Percentiles rank a stretch among this genome's conserved stretches.
These are phyloP conservation scores for Mucor mucedo DNA, from an alignment of 371 early-diverging fungal genomes.

Conservation along the genomic window DNA sequence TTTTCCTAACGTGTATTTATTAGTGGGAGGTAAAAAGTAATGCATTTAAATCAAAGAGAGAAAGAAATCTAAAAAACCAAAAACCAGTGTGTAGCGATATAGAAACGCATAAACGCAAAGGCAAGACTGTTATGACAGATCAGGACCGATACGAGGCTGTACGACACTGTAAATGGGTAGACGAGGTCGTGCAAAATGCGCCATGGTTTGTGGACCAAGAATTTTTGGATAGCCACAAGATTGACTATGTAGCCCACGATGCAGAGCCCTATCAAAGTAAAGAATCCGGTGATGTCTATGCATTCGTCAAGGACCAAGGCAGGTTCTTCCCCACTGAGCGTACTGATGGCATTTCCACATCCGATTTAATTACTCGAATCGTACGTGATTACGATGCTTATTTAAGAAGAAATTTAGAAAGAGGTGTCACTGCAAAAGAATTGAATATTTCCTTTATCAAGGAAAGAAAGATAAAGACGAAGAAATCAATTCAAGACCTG, in stretches of 20 bases:
- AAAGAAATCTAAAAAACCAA: background rate
- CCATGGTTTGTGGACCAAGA: conserved; percentile 93
- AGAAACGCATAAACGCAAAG: conserved; percentile 88
- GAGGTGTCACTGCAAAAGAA: conserved; percentile 92
- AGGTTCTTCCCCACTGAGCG: conserved; percentile 92
- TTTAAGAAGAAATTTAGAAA: conserved; percentile 89
- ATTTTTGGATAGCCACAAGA: conserved; percentile 88
- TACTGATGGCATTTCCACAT: conserved; percentile 95
- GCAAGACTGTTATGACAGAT: conserved; percentile 92
- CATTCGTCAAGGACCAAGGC: conserved; percentile 88
- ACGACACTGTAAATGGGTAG: conserved; percentile 96
- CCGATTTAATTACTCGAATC: conserved; percentile 95
- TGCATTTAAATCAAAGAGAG: too few species aligned
- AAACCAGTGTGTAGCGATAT: conserved; percentile 82
- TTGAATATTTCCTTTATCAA: conserved; percentile 89
- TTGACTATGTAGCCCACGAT: conserved; percentile 98
- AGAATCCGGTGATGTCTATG: conserved; percentile 93
- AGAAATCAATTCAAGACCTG: conserved; percentile 77
- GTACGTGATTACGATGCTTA: conserved; percentile 96
- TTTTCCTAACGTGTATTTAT: conserved; percentile 84
- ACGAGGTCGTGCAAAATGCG: conserved; percentile 89
- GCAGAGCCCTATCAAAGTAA: conserved; percentile 89
- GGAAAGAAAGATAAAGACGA: conserved; percentile 76
- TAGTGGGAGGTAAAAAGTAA: conserved; percentile 81
- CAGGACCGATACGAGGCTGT: conserved; percentile 90